Evolutionary conservation across 2,329 filamentous ascomycete genomes (phyloP), one percentile per base, ranked within the genome.

Genomic region (Xylariomycetidae sp.): DNA sequence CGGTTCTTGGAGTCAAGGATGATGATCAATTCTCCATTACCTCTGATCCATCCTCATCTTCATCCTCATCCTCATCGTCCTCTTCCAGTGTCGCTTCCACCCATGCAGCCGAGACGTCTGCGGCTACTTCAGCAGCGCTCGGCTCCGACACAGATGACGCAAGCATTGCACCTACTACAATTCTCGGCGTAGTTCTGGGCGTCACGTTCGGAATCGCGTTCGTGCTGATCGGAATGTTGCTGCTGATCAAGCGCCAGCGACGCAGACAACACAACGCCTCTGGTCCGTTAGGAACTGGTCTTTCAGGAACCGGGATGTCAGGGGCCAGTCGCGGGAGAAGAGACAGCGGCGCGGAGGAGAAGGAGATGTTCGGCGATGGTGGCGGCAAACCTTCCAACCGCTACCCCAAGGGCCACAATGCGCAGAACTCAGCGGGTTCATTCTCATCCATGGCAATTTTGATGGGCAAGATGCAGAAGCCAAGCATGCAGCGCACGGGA

Each of bases 131-230:
- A 13, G 27, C 29, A 55, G 16, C n/a, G n/a, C 5, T 5, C 38
- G 58, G 50, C 29, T 17, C 6, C 23, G 12, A 9, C 25, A 18
- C 30, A 26, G 22, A 38, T 9, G 31, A 38, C 14, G 18, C n/a
- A 34, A 38, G 27, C 42, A 58, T 30, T 52, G 57, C 38, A 53
- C 65, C 54, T 65, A 71, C 59, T 46, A 77, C 77, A 6, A 82
- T 95, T 18, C 70, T 95, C 2, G 89, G 85, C 20, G 85, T 85
- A 31, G 85, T 85, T 0, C 70, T 96, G 1, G 88, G 89, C 10
- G 79, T 81, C n/a, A 78, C 95, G 15, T 74, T 85, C 32, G 87
- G 84, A 13, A 65, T 87, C 32, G 78, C 82, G 14, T 61, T 78
- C 1, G 54, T 95, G 6, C 64, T 93, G n/a, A 68, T 84, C 17